Percentiles rank a stretch among this genome's conserved stretches.
Evolutionary conservation across 164 flowering plant genomes (phyloP).

Genomic region (Aristolochia fimbriata): DNA sequence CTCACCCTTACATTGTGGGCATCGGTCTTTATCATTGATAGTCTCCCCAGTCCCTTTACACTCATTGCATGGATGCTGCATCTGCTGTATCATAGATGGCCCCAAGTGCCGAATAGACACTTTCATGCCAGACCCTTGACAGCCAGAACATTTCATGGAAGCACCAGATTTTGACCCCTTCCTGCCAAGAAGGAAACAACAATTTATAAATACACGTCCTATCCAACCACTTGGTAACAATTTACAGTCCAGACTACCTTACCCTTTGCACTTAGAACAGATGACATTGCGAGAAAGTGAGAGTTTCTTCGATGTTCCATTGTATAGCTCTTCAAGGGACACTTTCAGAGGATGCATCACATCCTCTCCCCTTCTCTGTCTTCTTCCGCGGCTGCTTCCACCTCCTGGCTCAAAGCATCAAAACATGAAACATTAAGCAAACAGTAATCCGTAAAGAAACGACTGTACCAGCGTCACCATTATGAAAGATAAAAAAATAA

Average conservation of each 20-base stretch:
- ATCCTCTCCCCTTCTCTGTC: slow-evolving; percentile 61
- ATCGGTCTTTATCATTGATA: slow-evolving; percentile 68
- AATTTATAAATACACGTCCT: neutral
- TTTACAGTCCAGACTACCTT: slow-evolving; percentile 6
- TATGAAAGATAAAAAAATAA: too few species aligned
- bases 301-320: slow-evolving; percentile 55
- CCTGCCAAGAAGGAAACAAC: slow-evolving; percentile 20
- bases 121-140: slow-evolving; percentile 81
- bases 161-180: slow-evolving; percentile 88
- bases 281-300: slow-evolving; percentile 70
- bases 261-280: slow-evolving; percentile 86
- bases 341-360: slow-evolving; percentile 63
- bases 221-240: neutral
- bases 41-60: slow-evolving; percentile 85
- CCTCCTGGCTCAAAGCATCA: slow-evolving; percentile 13
- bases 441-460: too few species aligned
- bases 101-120: slow-evolving; percentile 79
- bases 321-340: slow-evolving; percentile 51
- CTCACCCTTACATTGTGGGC: slow-evolving; percentile 82
- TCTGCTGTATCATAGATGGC: slow-evolving; percentile 85
- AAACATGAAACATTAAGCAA: too few species aligned
- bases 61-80: slow-evolving; percentile 84
- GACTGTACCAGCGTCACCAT: too few species aligned
- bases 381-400: slow-evolving; percentile 50
- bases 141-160: slow-evolving; percentile 59